A percentile compares a stretch with the other conserved stretches of the same genome.
phyloP scores from a whole-genome alignment of 2,329 filamentous ascomycete species.

The Aspergillus brunneoviolaceus region DNA sequence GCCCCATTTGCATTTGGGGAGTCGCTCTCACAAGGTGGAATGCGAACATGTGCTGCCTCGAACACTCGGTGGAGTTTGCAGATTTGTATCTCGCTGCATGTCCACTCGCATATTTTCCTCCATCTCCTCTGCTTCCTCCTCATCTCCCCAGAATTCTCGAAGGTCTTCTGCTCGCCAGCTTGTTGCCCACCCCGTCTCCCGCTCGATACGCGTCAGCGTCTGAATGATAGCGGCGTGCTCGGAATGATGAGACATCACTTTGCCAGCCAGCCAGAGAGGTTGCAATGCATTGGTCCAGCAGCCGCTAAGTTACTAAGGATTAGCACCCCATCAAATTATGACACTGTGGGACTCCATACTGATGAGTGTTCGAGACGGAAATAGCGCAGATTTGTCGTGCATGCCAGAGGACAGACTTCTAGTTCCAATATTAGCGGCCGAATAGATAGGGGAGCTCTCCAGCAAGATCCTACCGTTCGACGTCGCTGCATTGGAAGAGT shows the following conservation, averaged over 20 bases:
- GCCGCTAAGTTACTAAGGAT: constrained; percentile 23
- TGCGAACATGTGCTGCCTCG: neutral
- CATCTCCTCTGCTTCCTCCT: constrained; percentile 17
- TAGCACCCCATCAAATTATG: neutral
- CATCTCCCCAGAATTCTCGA: constrained; percentile 53
- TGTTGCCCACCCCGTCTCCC: constrained; percentile 55
- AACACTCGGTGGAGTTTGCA: constrained; percentile 5
- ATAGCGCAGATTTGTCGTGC: constrained; percentile 50
- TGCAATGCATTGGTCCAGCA: constrained; percentile 50
- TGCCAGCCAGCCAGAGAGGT: constrained; percentile 51
- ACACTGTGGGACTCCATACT: constrained; percentile 23
- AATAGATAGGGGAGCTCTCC: neutral
- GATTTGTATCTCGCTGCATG: constrained; percentile 3
- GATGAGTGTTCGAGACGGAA: constrained; percentile 45
- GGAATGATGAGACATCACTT: constrained; percentile 46
- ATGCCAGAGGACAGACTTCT: constrained; percentile 49
- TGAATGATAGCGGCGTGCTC: constrained; percentile 50
- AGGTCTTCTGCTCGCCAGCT: constrained; percentile 55
- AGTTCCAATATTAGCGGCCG: neutral
- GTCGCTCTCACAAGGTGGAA: neutral
- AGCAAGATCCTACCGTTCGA: constrained; percentile 22
- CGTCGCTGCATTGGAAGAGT: constrained; percentile 19
- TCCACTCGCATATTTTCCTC: constrained; percentile 6
- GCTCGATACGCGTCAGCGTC: constrained; percentile 51
- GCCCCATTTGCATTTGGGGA: neutral